phyloP scores from a whole-genome alignment of 2,329 filamentous ascomycete species.

The Chaetomium sp. region DNA sequence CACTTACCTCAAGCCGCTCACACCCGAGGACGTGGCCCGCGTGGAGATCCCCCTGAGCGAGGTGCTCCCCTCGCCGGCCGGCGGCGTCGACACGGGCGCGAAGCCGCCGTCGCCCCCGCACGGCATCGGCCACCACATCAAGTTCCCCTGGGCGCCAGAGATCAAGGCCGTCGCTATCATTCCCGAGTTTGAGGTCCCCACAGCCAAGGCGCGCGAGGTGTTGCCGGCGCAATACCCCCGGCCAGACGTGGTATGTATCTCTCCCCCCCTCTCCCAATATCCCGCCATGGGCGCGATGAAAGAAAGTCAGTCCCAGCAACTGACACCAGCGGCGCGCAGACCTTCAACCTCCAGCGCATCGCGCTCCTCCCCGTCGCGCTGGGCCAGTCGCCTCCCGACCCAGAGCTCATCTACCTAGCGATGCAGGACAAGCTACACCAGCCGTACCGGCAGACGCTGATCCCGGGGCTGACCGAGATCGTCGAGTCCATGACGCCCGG shows the following conservation, averaged over 20 bases:
- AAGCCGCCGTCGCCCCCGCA: slow-evolving; percentile 84
- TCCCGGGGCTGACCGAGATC: slow-evolving; percentile 89
- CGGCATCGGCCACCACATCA: slow-evolving; percentile 94
- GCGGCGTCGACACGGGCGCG: slow-evolving; percentile 86
- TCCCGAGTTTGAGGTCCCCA: slow-evolving; percentile 93
- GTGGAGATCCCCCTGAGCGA: slow-evolving; percentile 94
- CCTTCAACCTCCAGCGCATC: slow-evolving; percentile 92
- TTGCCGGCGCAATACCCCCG: slow-evolving; percentile 78
- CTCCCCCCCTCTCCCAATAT: background rate
- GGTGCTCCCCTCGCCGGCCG: slow-evolving; percentile 85
- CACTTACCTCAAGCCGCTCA: slow-evolving; percentile 90
- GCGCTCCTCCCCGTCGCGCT: slow-evolving; percentile 87
- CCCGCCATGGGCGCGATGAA: no score
- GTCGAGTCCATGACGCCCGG: slow-evolving; percentile 87
- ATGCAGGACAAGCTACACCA: slow-evolving; percentile 99
- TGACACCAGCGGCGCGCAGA: slow-evolving; percentile 44
- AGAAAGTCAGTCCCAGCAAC: background rate
- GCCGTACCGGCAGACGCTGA: slow-evolving; percentile 87
- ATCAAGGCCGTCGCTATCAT: slow-evolving; percentile 98
- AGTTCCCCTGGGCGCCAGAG: slow-evolving; percentile 89
- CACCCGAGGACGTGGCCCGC: slow-evolving; percentile 83
- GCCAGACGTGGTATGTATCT: slow-evolving; percentile 71
- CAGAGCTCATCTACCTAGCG: slow-evolving; percentile 91
- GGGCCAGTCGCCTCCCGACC: slow-evolving; percentile 85
- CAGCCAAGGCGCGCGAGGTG: slow-evolving; percentile 83